Percentiles rank a stretch among this genome's conserved stretches.
Conservation (phyloP, 2,329 filamentous ascomycete genomes). For the Aureobasidium sp. region DNA sequence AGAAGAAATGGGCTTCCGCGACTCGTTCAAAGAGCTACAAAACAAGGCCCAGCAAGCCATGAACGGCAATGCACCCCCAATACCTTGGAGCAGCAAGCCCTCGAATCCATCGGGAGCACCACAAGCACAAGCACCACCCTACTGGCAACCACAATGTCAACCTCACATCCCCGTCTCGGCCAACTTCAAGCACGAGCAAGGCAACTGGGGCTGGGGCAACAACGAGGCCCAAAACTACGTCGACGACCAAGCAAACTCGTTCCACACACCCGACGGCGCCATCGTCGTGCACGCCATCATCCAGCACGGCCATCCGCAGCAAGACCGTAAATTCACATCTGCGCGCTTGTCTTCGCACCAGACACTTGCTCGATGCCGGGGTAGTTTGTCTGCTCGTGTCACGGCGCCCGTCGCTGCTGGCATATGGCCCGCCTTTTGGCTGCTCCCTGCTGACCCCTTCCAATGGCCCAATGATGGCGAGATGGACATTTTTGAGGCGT, state of each 20-base stretch:
- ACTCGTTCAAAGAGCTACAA: slow-evolving; percentile 9
- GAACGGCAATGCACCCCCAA: slow-evolving; percentile 21
- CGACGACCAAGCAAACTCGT: slow-evolving; percentile 43
- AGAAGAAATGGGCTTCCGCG: slow-evolving; percentile 9
- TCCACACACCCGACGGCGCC: slow-evolving; percentile 46
- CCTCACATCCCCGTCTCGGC: slow-evolving; percentile 40
- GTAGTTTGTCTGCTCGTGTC: slow-evolving; percentile 48
- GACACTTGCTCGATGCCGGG: slow-evolving; percentile 45
- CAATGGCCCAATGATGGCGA: slow-evolving; percentile 54
- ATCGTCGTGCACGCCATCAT: slow-evolving; percentile 49
- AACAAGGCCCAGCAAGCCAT: slow-evolving; percentile 5
- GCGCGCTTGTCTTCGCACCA: slow-evolving; percentile 50
- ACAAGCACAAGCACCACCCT: slow-evolving; percentile 25
- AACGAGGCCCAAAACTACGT: slow-evolving; percentile 55
- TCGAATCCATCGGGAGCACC: neutral
- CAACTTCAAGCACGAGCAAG: slow-evolving; percentile 51
- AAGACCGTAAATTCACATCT: slow-evolving; percentile 45
- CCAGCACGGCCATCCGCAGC: slow-evolving; percentile 26
- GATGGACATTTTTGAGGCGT: slow-evolving; percentile 55
- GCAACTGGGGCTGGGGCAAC: slow-evolving; percentile 56
- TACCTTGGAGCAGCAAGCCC: slow-evolving; percentile 25
- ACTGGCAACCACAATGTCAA: slow-evolving; percentile 50
- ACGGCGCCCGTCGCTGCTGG: slow-evolving; percentile 48
- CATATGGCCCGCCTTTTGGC: slow-evolving; percentile 58
- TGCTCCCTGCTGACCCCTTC: slow-evolving; percentile 52